Conservation (phyloP, 2,329 filamentous ascomycete genomes). For the Hymenoscyphus scutula region DNA sequence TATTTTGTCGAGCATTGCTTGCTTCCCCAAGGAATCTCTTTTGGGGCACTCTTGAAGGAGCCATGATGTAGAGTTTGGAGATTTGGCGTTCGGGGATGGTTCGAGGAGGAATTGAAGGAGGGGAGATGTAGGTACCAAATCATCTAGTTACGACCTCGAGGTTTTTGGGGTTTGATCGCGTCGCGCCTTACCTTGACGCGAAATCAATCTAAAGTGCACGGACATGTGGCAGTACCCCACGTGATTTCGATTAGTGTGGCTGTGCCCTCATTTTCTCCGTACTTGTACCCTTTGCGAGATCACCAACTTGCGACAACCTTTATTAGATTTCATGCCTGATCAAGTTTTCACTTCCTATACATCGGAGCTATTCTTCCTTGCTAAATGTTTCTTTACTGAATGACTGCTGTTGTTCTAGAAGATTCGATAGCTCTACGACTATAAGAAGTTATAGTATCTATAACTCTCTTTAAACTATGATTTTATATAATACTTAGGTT, state of each 20-base stretch:
- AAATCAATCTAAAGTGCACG: slow-evolving; percentile 1
- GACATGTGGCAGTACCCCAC: background rate
- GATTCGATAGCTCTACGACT: no score
- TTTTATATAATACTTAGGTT: no score
- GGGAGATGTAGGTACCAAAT: background rate
- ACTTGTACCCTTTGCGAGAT: no score
- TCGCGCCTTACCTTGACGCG: background rate
- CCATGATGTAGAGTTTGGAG: slow-evolving; percentile 27
- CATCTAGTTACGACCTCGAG: background rate
- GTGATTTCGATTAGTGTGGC: background rate
- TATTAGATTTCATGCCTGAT: no score
- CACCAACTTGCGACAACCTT: no score
- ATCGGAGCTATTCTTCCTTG: no score
- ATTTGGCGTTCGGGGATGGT: background rate
- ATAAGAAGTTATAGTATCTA: no score
- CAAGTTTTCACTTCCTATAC: no score
- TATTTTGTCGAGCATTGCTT: slow-evolving; percentile 57
- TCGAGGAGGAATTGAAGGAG: background rate
- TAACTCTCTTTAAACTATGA: no score
- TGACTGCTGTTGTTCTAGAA: no score
- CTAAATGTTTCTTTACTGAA: no score
- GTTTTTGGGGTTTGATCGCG: background rate
- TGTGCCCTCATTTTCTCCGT: background rate
- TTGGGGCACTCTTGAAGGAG: slow-evolving; percentile 53
- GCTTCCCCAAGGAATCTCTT: slow-evolving; percentile 72